A percentile compares a stretch with the other conserved stretches of the same genome.
Conservation (phyloP, 75 land plant genomes). For the Pinus taeda region DNA sequence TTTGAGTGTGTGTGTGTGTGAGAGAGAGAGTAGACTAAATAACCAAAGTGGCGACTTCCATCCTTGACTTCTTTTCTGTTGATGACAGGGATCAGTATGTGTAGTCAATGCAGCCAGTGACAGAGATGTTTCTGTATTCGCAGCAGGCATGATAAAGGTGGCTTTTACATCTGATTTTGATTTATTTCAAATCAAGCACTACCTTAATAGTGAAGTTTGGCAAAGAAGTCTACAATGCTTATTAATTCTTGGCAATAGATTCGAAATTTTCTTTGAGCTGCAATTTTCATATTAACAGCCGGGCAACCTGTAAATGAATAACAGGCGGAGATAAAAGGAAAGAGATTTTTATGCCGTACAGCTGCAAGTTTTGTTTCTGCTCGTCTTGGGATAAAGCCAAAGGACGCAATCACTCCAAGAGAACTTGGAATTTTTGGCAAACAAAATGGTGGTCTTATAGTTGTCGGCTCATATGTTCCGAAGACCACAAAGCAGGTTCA, state of each 20-base stretch:
- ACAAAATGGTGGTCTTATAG: constrained; percentile 75
- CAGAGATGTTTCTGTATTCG: constrained; percentile 94
- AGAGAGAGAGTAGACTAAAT: neutral
- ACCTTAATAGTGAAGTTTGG: neutral
- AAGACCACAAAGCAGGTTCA: constrained; percentile 95
- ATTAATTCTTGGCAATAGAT: neutral
- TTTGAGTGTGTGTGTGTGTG: neutral
- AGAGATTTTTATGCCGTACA: constrained; percentile 89
- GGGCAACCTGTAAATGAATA: constrained; percentile 4
- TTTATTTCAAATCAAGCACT: neutral
- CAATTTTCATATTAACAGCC: neutral
- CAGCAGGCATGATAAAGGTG: constrained; percentile 96
- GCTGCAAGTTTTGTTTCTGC: constrained; percentile 99
- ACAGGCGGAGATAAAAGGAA: constrained; percentile 93
- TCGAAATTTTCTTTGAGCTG: constrained; percentile 2
- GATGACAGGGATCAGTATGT: constrained; percentile 80
- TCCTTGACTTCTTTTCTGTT: neutral
- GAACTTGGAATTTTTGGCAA: constrained; percentile 58
- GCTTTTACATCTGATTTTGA: neutral
- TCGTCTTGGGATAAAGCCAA: constrained; percentile 75
- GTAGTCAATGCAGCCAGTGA: constrained; percentile 98
- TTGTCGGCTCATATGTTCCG: constrained; percentile 99
- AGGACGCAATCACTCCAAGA: constrained; percentile 63
- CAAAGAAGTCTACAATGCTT: neutral
- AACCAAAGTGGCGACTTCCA: neutral